Conservation (phyloP, 176 grass and related monocot genomes). For the Thinopyrum elongatum region DNA sequence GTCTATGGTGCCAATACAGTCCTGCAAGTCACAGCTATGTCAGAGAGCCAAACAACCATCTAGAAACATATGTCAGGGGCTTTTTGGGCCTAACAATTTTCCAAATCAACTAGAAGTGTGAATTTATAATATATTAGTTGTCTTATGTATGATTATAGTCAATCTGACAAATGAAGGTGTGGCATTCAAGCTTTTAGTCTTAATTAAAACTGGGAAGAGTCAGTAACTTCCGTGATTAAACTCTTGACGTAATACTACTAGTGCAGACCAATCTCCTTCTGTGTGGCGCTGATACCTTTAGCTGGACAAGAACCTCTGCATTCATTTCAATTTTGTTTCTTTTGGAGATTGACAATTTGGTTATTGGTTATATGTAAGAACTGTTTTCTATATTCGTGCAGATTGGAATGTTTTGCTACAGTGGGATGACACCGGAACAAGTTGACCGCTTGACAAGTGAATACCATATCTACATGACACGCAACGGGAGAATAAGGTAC, state of each 20-base stretch:
- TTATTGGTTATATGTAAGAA: neutral
- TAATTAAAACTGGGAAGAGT: neutral
- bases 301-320: neutral
- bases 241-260: neutral
- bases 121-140: neutral
- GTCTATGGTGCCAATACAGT: neutral
- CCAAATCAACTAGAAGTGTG: neutral
- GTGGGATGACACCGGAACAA: conserved; percentile 93
- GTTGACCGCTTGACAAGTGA: conserved; percentile 83
- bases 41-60: neutral
- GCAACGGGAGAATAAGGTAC: conserved; percentile 95
- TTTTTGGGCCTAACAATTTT: neutral
- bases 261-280: neutral
- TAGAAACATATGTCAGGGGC: neutral
- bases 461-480: conserved; percentile 96
- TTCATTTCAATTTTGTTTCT: neutral
- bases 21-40: neutral
- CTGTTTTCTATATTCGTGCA: conserved; percentile 7
- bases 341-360: neutral
- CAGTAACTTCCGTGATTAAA: neutral
- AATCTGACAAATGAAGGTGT: neutral
- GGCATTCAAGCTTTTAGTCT: neutral
- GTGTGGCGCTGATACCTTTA: neutral
- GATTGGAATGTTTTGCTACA: conserved; percentile 99
- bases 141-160: neutral